Evolutionary conservation across 306 rosid species (phyloP).

Genomic region (Vigna angularis): DNA sequence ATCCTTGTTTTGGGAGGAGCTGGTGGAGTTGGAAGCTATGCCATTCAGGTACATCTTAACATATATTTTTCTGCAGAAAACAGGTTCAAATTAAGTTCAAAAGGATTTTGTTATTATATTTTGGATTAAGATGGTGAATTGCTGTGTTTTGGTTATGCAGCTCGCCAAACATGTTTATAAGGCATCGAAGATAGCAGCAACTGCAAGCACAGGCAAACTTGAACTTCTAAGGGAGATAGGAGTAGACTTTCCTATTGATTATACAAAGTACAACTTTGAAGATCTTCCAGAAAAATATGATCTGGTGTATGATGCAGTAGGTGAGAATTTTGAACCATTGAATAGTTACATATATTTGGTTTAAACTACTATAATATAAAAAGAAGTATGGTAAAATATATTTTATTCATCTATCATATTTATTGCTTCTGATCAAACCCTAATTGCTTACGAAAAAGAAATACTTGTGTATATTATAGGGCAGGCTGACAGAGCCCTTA

Average conservation of each 20-base stretch:
- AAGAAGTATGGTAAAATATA: no score
- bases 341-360: neutral
- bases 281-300: slow-evolving; percentile 78
- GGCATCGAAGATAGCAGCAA: slow-evolving; percentile 76
- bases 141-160: slow-evolving; percentile 41
- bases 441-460: neutral
- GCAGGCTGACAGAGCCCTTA: slow-evolving; percentile 53
- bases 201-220: slow-evolving; percentile 66
- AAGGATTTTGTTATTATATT: no score
- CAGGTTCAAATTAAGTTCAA: no score
- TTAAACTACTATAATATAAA: neutral
- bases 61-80: neutral
- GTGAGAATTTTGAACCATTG: slow-evolving; percentile 44
- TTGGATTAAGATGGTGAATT: no score
- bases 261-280: slow-evolving; percentile 69
- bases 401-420: no score
- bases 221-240: slow-evolving; percentile 66
- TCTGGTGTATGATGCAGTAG: slow-evolving; percentile 70
- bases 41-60: slow-evolving; percentile 61
- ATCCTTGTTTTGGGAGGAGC: slow-evolving; percentile 81
- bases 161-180: slow-evolving; percentile 80
- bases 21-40: slow-evolving; percentile 71
- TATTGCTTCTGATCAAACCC: neutral
- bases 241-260: slow-evolving; percentile 80
- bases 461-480: slow-evolving; percentile 44